Evolutionary conservation across 75 land plant genomes (phyloP).

Genomic region (Picea glauca): DNA sequence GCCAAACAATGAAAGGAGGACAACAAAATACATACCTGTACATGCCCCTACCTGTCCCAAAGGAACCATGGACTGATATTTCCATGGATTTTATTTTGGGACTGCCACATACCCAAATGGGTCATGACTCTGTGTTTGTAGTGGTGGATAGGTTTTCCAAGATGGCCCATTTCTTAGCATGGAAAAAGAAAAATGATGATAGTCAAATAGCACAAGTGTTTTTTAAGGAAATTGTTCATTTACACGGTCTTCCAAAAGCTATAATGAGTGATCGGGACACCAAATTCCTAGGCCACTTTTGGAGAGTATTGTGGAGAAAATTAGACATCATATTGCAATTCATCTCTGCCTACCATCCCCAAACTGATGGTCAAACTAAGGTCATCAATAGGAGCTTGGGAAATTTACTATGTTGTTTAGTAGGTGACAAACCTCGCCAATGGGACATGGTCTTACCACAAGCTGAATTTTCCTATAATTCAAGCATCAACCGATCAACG

Average conservation of each 20-base stretch:
- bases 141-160: conserved; percentile 36
- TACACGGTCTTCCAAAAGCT: conserved; percentile 23
- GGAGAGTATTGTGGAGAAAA: conserved; percentile 11
- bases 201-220: conserved; percentile 17
- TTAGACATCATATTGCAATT: conserved; percentile 10
- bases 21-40: conserved; percentile 13
- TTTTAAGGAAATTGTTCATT: conserved; percentile 13
- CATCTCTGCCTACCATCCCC: conserved; percentile 12
- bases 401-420: neutral
- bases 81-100: conserved; percentile 24
- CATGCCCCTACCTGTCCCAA: conserved; percentile 15
- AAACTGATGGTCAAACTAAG: conserved; percentile 34
- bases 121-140: conserved; percentile 25
- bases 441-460: neutral
- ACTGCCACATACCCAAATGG: neutral
- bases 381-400: conserved; percentile 18
- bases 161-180: conserved; percentile 41
- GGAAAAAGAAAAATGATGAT: conserved; percentile 12
- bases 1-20: conserved; percentile 11
- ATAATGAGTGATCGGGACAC: conserved; percentile 24
- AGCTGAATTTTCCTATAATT: neutral
- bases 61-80: conserved; percentile 8
- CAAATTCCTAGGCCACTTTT: conserved; percentile 19
- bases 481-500: neutral
- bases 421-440: neutral